Evolutionary conservation across 371 early-diverging fungal genomes (phyloP).

Genomic region (Fennellomyces sp.): DNA sequence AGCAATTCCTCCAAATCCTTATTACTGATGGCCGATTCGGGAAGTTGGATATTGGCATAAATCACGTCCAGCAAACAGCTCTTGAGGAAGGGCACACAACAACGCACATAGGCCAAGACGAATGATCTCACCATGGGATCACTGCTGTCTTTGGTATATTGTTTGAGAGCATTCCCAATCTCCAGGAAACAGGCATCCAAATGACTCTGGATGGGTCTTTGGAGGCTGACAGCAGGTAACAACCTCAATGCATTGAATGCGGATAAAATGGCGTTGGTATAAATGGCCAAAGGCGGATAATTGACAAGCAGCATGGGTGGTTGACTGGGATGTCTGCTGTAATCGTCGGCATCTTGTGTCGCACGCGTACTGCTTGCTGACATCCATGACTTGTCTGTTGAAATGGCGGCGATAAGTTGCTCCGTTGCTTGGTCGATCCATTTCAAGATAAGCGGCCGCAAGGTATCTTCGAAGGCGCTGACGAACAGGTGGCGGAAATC

Average conservation of each 20-base stretch:
- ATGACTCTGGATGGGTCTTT: slow-evolving; percentile 23
- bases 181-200: slow-evolving; percentile 39
- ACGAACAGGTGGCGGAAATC: slow-evolving; percentile 76
- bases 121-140: slow-evolving; percentile 31
- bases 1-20: slow-evolving; percentile 28
- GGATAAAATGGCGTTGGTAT: slow-evolving; percentile 69
- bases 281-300: slow-evolving; percentile 70
- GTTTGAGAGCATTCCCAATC: slow-evolving; percentile 45
- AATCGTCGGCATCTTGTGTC: slow-evolving; percentile 1
- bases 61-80: slow-evolving; percentile 48
- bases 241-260: slow-evolving; percentile 72
- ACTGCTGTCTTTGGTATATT: slow-evolving; percentile 38
- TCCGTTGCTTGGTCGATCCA: slow-evolving; percentile 53
- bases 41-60: slow-evolving; percentile 28
- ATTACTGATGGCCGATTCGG: slow-evolving; percentile 10
- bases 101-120: slow-evolving; percentile 40
- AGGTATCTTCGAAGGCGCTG: slow-evolving; percentile 63
- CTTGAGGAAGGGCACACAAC: slow-evolving; percentile 47
- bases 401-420: slow-evolving; percentile 35
- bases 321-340: slow-evolving; percentile 9
- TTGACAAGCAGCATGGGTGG: slow-evolving; percentile 67
- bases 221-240: slow-evolving; percentile 53
- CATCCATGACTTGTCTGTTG: slow-evolving; percentile 53
- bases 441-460: slow-evolving; percentile 56
- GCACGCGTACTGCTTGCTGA: slow-evolving; percentile 13